phyloP scores from a whole-genome alignment of 208 protist genomes.

The Leishmania lainsoni region DNA sequence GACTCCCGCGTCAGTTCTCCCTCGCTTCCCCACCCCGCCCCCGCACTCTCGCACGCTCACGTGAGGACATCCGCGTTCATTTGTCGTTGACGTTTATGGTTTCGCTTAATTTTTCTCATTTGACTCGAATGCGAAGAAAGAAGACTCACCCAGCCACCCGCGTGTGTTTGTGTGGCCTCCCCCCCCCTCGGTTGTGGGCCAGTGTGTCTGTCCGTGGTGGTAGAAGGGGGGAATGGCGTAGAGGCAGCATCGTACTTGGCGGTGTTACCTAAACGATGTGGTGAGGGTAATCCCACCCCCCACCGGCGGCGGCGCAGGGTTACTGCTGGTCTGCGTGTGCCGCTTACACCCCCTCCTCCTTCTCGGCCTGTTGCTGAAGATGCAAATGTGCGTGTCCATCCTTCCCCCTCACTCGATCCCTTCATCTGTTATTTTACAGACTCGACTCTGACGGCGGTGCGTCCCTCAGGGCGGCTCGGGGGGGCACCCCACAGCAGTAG shows the following conservation, averaged over 20 bases:
- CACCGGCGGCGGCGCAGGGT: too few relatives aligned
- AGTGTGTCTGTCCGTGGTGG: neutral
- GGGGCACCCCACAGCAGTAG: neutral
- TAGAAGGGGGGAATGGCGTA: neutral
- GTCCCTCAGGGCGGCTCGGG: neutral
- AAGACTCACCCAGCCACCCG: neutral
- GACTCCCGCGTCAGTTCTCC: neutral
- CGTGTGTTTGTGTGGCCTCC: neutral
- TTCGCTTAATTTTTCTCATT: neutral
- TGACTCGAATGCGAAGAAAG: neutral
- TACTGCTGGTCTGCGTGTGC: neutral
- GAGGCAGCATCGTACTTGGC: slow-evolving; percentile 1
- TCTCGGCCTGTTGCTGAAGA: neutral
- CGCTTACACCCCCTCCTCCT: neutral
- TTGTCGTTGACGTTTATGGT: neutral
- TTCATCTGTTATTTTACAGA: neutral
- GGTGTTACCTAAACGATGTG: slow-evolving; percentile 6
- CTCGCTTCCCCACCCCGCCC: neutral
- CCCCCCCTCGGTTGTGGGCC: neutral
- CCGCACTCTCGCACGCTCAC: neutral
- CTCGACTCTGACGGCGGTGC: neutral
- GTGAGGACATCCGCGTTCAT: neutral
- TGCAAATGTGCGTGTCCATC: neutral
- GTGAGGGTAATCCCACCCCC: too few relatives aligned
- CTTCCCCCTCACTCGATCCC: neutral